Evolutionary conservation across 371 early-diverging fungal species (phyloP), one percentile per base, ranked within the genome.

Genomic region (Rhizomucor pusillus): DNA sequence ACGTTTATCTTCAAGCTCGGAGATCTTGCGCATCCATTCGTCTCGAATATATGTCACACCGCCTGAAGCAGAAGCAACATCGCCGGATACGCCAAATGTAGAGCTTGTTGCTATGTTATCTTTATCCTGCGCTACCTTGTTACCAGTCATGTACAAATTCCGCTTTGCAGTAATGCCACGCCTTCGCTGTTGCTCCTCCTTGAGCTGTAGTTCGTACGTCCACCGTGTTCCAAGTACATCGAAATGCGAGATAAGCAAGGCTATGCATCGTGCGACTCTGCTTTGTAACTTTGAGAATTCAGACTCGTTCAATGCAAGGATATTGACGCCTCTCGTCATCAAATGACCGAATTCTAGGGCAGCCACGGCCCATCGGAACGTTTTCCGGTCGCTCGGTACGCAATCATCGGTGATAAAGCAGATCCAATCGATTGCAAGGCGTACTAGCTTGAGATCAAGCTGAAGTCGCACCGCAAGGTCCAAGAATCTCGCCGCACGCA

Each of bases 301-400:
- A 7, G 67, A 63, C 47, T 88, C 90, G 5, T 66, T 76, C 57
- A 90, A 65, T 3, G 83, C 79, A 4, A 87, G 74, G 41, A 92
- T 85, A 24, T 85, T 84, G 50, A 81, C 82, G 44, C 88, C 89
- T n/a, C 85, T 80, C 48, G 89, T 88, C 73, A 88, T 84, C 16
- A 80, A 66, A 84, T 90, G 88, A 1, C 90, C 88, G 64, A 91
- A 90, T 62, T 92, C 90, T 1, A 94, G 79, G 1, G 93, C 93
- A 44, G 84, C 74, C 37, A 94, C 88, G 3, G 90, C 90, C 94
- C 94, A 94, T 20, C 91, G 82, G 73, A 92, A 90, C 0, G 93
- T 94, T 60, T 88, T 90, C 19, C 86, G 75, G 47, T 90, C 90
- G 13, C 82, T 82, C 0, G 87, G 88, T 43, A 81, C 79, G 60